Base-by-base conservation (phyloP, 169 alveolate species). In the Plasmodium vinckei region DNA sequence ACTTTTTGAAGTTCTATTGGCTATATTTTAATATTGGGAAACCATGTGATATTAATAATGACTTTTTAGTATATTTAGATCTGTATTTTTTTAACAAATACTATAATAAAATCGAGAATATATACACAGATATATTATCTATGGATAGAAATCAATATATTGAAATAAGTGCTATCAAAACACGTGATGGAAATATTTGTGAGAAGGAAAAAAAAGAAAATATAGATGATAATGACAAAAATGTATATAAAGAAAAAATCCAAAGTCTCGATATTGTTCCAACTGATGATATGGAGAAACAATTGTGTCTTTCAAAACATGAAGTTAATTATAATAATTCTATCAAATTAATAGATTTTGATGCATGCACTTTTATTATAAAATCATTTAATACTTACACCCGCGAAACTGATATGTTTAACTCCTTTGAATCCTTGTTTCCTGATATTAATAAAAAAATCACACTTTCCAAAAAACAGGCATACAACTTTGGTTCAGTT, bases 401-500 rank as follows among this genome's bases (percentile, higher is more conserved):
- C 21, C 65, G 9, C 19, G 56, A 67, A 13, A 82, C 90, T 12
- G 67, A 82, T 49, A 82, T 82, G 49, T 82, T 82, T 82, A 82
- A 68, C 51, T 68, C 90, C 15, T 82, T 53, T 61, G 90, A 82
- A 39, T 46, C 56, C 13, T 67, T 82, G 56, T 61, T 82, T 67
- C 59, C 67, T 82, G 67, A 46, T 15, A 65, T 57, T 54, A 82
- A 82, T 54, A 46, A 56, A 19, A 33, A 54, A 42, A 12, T 56
- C 17, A 25, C 67, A n/a, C 42, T 67, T 67, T 82, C 61, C 33
- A 82, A 82, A 67, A 82, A 44, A 56, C 51, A 67, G 73, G 59
- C 90, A 1, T 82, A 82, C 46, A 82, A 82, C 57, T 82, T 82
- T 27, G 90, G 90, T 19, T 82, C 90, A 0, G 90, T 82, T 27